Conservation (phyloP, 306 rosid genomes). For the Acacia confusa region DNA sequence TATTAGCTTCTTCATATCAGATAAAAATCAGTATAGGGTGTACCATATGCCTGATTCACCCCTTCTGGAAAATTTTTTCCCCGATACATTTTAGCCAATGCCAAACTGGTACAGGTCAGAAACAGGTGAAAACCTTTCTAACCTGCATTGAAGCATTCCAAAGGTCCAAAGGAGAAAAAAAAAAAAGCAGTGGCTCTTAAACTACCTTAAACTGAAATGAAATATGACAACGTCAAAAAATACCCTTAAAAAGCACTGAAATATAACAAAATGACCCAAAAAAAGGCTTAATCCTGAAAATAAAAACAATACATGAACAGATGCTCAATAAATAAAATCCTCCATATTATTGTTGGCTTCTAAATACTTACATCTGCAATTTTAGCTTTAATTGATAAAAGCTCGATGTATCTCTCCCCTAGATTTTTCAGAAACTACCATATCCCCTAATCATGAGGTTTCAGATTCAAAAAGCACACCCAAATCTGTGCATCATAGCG, state of each 20-base stretch:
- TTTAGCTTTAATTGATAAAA: not conserved
- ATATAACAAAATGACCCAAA: not conserved
- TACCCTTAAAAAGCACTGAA: not conserved
- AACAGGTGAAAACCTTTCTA: slow-evolving; percentile 1
- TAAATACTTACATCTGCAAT: not conserved
- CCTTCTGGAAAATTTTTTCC: not conserved
- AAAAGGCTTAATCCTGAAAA: not conserved
- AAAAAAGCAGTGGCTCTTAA: not conserved
- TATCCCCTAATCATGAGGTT: not conserved
- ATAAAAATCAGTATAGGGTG: not conserved
- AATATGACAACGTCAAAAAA: not conserved
- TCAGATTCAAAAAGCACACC: not conserved
- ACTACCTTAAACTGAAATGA: not conserved
- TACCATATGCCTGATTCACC: not conserved
- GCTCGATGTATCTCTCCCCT: not conserved
- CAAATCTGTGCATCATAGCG: not conserved
- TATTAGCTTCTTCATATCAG: not conserved
- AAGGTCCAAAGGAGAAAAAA: not conserved
- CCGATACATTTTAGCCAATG: not conserved
- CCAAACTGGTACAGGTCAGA: not conserved
- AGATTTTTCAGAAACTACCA: not conserved
- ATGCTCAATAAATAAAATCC: not conserved
- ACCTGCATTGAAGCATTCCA: not conserved
- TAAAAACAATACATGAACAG: not conserved
- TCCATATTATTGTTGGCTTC: not conserved